Evolutionary conservation across 306 rosid species (phyloP).

Genomic region (Medicago ruthenica): DNA sequence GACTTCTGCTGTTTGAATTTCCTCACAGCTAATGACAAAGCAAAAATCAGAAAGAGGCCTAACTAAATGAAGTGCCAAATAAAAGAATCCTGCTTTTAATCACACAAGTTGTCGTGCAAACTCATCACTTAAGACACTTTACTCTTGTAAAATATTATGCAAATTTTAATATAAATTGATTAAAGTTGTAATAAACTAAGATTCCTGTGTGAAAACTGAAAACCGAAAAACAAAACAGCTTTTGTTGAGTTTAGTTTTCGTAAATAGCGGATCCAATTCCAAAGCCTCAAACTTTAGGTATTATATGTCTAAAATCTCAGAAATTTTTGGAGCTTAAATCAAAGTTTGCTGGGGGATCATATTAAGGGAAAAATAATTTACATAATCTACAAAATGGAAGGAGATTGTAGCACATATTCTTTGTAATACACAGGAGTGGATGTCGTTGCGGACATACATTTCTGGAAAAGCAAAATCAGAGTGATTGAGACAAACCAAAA

Average conservation of each 20-base stretch:
- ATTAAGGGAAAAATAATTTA: background rate
- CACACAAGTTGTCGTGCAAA: background rate
- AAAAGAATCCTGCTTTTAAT: conserved; percentile 17
- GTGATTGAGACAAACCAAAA: background rate
- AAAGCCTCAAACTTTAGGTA: background rate
- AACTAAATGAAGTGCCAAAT: background rate
- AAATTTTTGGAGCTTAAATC: background rate
- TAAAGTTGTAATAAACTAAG: background rate
- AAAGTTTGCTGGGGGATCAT: background rate
- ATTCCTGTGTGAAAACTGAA: background rate
- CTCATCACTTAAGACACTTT: background rate
- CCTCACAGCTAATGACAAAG: background rate
- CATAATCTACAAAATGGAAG: background rate
- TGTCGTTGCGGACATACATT: background rate
- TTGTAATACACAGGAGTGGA: background rate
- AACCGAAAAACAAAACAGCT: background rate
- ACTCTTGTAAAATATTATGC: background rate
- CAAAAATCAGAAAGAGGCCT: background rate
- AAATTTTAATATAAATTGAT: background rate
- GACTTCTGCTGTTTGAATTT: background rate
- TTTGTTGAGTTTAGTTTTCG: background rate
- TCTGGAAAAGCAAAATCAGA: background rate
- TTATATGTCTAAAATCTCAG: background rate
- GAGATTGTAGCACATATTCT: background rate
- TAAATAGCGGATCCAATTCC: background rate